Evolutionary conservation across 768 basidiomycete genomes (phyloP).

Genomic region (Termitomyces sp.): DNA sequence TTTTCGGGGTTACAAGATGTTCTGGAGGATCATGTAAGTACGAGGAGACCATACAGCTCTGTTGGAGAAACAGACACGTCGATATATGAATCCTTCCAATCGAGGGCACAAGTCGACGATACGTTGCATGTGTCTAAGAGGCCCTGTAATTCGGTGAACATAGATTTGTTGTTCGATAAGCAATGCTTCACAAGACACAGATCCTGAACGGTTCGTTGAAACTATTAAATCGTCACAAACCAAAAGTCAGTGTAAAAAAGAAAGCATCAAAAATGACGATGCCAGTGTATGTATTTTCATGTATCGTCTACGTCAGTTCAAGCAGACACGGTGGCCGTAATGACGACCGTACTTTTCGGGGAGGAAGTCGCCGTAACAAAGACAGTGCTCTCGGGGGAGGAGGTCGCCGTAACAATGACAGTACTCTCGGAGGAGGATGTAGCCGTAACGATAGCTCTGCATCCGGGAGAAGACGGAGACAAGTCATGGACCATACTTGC

Average conservation of each 20-base stretch:
- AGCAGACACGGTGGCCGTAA: neutral
- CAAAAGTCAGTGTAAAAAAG: neutral
- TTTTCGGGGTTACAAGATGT: neutral
- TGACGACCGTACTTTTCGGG: no score
- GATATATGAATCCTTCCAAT: neutral
- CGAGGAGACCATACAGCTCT: constrained; percentile 1
- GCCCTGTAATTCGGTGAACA: constrained; percentile 2
- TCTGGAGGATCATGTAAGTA: constrained; percentile 1
- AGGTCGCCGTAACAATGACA: neutral
- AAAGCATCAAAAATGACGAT: neutral
- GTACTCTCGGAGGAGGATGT: neutral
- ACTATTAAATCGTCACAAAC: neutral
- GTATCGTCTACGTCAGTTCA: neutral
- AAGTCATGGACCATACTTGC: no score
- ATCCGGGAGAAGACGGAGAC: neutral
- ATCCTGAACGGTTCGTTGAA: neutral
- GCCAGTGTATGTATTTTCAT: neutral
- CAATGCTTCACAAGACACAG: neutral
- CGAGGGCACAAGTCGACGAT: constrained; percentile 8
- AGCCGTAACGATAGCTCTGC: neutral
- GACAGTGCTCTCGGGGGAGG: no score
- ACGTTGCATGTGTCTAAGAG: constrained; percentile 8
- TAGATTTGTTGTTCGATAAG: neutral
- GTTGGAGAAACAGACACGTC: neutral
- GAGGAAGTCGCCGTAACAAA: no score